Percentiles rank a stretch among this genome's conserved stretches.
Conservation (phyloP, 2,329 filamentous ascomycete species). For the Cercospora zeae-maydis region DNA sequence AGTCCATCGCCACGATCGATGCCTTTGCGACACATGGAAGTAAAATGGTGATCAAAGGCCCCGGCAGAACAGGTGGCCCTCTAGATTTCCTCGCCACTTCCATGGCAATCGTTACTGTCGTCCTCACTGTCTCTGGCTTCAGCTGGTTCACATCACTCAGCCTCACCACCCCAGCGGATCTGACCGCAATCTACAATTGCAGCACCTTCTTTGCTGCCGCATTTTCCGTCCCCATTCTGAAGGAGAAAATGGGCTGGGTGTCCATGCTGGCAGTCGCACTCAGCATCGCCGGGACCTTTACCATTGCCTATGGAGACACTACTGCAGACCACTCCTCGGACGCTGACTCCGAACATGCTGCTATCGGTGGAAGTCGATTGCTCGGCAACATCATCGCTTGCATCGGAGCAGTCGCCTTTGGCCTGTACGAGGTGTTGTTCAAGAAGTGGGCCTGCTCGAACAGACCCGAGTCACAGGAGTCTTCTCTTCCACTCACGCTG, state of each 20-base stretch:
- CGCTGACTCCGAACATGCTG: constrained; percentile 9
- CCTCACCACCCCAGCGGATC: constrained; percentile 35
- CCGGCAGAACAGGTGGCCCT: constrained; percentile 29
- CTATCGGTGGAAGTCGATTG: constrained; percentile 30
- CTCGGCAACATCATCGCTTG: constrained; percentile 34
- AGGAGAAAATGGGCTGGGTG: constrained; percentile 30
- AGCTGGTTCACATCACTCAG: constrained; percentile 34
- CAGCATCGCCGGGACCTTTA: constrained; percentile 35
- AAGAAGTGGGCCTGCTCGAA: constrained; percentile 37
- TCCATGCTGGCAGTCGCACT: constrained; percentile 32
- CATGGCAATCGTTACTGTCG: constrained; percentile 32
- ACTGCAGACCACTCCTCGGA: constrained; percentile 25
- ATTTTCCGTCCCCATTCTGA: constrained; percentile 33
- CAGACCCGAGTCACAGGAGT: constrained; percentile 25
- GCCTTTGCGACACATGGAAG: constrained; percentile 31
- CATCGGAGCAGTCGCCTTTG: constrained; percentile 34
- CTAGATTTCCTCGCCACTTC: constrained; percentile 32
- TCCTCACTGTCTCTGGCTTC: constrained; percentile 32
- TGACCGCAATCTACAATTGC: constrained; percentile 38
- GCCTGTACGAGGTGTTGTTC: constrained; percentile 37
- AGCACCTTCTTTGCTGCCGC: constrained; percentile 37
- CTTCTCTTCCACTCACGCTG: constrained; percentile 32
- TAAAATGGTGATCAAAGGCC: constrained; percentile 25
- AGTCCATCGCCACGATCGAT: constrained; percentile 30
- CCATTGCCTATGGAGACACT: constrained; percentile 36